These are phyloP conservation scores for Epichloe sp. DNA, from an alignment of 2,329 filamentous ascomycete species.

Conservation along the genomic window DNA sequence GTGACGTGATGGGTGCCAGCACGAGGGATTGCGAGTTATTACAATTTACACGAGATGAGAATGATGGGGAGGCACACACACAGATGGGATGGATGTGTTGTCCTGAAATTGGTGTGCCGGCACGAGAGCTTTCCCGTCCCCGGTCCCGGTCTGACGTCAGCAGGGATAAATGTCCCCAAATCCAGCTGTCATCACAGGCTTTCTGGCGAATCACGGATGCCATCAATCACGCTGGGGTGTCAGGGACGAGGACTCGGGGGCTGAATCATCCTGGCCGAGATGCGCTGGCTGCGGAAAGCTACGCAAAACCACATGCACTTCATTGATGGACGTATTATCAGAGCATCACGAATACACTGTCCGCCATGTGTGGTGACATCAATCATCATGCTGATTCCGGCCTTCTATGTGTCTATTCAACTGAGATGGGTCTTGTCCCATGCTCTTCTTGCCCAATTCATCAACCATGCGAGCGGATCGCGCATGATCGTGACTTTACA, in stretches of 20 bases:
- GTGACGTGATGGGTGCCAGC: no score
- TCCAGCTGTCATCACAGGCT: background rate
- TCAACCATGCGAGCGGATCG: background rate
- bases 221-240: background rate
- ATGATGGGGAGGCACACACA: background rate
- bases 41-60: no score
- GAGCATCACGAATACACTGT: no score
- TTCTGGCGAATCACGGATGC: no score
- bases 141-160: background rate
- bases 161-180: background rate
- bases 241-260: no score
- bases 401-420: background rate
- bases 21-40: no score
- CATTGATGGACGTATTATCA: no score
- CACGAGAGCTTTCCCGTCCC: background rate
- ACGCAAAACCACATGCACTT: no score
- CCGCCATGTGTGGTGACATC: no score
- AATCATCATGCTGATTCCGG: background rate
- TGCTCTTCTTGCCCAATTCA: background rate
- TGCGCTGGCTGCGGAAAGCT: background rate
- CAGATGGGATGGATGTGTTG: background rate
- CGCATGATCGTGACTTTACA: background rate
- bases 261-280: background rate
- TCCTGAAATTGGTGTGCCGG: background rate
- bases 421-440: background rate